phyloP scores from a whole-genome alignment of 148 eudicot species.

The Pharnaceum exiguum region DNA sequence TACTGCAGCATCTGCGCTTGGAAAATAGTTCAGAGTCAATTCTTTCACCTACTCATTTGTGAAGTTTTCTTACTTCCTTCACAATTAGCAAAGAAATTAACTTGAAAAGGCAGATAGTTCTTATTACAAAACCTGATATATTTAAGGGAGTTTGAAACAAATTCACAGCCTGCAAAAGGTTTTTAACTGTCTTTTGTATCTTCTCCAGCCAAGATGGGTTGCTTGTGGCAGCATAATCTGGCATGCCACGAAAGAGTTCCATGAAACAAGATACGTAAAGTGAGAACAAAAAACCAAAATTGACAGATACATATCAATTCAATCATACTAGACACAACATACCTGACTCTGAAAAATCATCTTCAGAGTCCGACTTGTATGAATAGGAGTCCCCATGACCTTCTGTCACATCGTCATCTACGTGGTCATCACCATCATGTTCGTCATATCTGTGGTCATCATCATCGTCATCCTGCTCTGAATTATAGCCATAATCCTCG shows the following conservation, averaged over 20 bases:
- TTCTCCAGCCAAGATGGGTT: constrained; percentile 87
- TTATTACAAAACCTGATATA: constrained; percentile 51
- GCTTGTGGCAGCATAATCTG: constrained; percentile 44
- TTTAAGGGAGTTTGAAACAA: constrained; percentile 79
- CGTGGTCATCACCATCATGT: constrained; percentile 45
- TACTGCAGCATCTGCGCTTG: constrained; percentile 89
- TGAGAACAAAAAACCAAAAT: too few relatives aligned
- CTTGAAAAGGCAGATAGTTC: constrained; percentile 1
- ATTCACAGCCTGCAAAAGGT: constrained; percentile 65
- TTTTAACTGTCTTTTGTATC: constrained; percentile 73
- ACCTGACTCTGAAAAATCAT: constrained; percentile 48
- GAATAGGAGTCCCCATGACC: constrained; percentile 39
- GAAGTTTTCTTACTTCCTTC: too few relatives aligned
- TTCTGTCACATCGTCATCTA: constrained; percentile 44
- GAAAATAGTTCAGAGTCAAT: constrained; percentile 16
- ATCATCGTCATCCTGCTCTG: constrained; percentile 68
- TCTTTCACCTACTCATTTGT: constrained; percentile 2
- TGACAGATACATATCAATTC: too few relatives aligned
- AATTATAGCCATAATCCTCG: constrained; percentile 64
- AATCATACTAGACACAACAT: constrained; percentile 1
- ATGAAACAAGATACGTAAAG: neutral
- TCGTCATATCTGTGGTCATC: constrained; percentile 56
- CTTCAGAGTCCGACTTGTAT: constrained; percentile 44
- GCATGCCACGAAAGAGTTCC: constrained; percentile 5
- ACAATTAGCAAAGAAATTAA: neutral